Conservation (phyloP, 495 filamentous ascomycete species). For the Penicillium lividum region DNA sequence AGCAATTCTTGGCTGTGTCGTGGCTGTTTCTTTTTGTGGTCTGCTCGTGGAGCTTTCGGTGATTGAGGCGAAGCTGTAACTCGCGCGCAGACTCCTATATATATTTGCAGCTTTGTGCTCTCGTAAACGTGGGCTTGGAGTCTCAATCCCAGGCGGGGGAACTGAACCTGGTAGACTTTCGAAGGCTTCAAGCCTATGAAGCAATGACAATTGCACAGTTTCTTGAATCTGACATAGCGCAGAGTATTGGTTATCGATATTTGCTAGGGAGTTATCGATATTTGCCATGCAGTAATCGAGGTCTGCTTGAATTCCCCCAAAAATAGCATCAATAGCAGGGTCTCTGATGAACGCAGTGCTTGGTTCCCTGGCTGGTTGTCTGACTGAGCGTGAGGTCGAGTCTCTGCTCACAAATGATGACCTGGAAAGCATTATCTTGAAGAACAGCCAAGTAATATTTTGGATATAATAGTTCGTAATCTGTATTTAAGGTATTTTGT, state of each 20-base stretch:
- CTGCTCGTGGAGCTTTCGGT: background rate
- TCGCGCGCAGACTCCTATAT: background rate
- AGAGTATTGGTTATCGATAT: no score
- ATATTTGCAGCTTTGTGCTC: background rate
- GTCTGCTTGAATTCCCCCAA: no score
- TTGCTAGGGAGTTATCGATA: no score
- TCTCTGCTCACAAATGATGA: no score
- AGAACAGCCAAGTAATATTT: no score
- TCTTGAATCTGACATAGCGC: background rate
- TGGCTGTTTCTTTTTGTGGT: background rate
- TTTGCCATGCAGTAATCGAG: no score
- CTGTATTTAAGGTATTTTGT: no score
- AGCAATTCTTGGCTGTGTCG: no score
- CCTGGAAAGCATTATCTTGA: no score
- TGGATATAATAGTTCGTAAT: no score
- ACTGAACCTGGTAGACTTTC: background rate
- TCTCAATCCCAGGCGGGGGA: background rate
- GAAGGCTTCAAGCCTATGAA: background rate
- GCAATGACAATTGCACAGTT: background rate
- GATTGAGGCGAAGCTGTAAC: background rate
- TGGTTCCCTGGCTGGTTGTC: background rate
- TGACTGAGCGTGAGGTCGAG: no score
- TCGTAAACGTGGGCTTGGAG: background rate
- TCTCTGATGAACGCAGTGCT: background rate
- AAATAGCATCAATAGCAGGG: no score